Conservation (phyloP, 2,329 filamentous ascomycete species). For the Nemania serpens region DNA sequence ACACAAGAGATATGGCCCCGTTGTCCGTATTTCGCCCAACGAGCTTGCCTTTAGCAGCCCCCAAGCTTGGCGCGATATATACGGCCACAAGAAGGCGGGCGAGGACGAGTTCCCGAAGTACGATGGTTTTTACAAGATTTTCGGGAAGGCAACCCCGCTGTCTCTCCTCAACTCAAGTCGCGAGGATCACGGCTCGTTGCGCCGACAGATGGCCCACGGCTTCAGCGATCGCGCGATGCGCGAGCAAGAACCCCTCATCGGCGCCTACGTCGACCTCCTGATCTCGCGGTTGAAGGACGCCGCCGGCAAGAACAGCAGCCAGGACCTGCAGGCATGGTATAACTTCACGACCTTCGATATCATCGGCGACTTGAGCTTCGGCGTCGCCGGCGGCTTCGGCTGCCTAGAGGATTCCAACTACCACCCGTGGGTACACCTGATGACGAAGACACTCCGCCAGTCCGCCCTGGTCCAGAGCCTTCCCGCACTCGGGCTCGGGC, state of each 20-base stretch:
- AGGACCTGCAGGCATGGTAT: constrained; percentile 45
- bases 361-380: constrained; percentile 53
- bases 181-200: constrained; percentile 41
- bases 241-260: constrained; percentile 48
- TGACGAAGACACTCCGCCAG: constrained; percentile 35
- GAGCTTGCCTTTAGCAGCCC: constrained; percentile 48
- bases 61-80: constrained; percentile 47
- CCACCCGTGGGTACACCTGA: constrained; percentile 42
- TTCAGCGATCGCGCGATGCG: constrained; percentile 47
- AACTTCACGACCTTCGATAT: constrained; percentile 50
- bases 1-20: constrained; percentile 45
- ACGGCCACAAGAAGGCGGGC: constrained; percentile 41
- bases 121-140: constrained; percentile 33
- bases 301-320: neutral
- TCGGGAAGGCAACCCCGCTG: constrained; percentile 28
- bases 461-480: constrained; percentile 16
- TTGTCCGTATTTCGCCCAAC: constrained; percentile 48
- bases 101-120: constrained; percentile 40
- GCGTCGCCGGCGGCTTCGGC: constrained; percentile 45
- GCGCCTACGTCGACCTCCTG: constrained; percentile 44
- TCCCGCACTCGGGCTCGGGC: constrained; percentile 12
- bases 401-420: constrained; percentile 41
- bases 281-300: constrained; percentile 34
- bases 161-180: constrained; percentile 40
- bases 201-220: constrained; percentile 45